phyloP scores from a whole-genome alignment of 2,329 filamentous ascomycete genomes.

The Ophiostoma montium region DNA sequence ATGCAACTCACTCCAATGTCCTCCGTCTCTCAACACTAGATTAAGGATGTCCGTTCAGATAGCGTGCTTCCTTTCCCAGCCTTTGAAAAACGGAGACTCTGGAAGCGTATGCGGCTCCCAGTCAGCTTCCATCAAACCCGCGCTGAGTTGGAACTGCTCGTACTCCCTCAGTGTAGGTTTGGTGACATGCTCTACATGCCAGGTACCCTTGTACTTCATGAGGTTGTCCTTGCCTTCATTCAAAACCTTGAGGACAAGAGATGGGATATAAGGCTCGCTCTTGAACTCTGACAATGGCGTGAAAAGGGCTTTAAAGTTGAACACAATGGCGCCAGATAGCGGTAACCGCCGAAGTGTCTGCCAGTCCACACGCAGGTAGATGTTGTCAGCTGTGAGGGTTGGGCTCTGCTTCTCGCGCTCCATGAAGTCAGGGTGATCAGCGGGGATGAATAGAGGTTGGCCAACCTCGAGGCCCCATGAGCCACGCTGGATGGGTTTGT shows the following conservation, averaged over 20 bases:
- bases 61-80: slow-evolving; percentile 40
- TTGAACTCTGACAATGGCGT: slow-evolving; percentile 57
- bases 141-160: slow-evolving; percentile 48
- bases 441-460: slow-evolving; percentile 49
- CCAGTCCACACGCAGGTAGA: slow-evolving; percentile 71
- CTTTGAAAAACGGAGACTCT: slow-evolving; percentile 62
- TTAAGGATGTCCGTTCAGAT: not conserved
- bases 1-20: not conserved
- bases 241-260: slow-evolving; percentile 53
- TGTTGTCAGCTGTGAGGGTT: slow-evolving; percentile 35
- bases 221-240: slow-evolving; percentile 34
- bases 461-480: slow-evolving; percentile 74
- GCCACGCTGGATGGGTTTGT: slow-evolving; percentile 66
- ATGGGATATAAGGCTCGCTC: slow-evolving; percentile 60
- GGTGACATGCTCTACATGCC: slow-evolving; percentile 62
- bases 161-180: slow-evolving; percentile 50
- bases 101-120: slow-evolving; percentile 59
- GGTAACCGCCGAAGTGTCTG: slow-evolving; percentile 72
- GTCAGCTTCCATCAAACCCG: slow-evolving; percentile 22
- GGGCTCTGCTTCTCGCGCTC: slow-evolving; percentile 15
- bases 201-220: slow-evolving; percentile 59
- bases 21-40: not conserved
- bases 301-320: slow-evolving; percentile 83
- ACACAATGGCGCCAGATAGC: slow-evolving; percentile 59
- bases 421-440: slow-evolving; percentile 37